Evolutionary conservation across 176 grass and related monocot species (phyloP), one percentile per base, ranked within the genome.

Genomic region (Eragrostis curvula): DNA sequence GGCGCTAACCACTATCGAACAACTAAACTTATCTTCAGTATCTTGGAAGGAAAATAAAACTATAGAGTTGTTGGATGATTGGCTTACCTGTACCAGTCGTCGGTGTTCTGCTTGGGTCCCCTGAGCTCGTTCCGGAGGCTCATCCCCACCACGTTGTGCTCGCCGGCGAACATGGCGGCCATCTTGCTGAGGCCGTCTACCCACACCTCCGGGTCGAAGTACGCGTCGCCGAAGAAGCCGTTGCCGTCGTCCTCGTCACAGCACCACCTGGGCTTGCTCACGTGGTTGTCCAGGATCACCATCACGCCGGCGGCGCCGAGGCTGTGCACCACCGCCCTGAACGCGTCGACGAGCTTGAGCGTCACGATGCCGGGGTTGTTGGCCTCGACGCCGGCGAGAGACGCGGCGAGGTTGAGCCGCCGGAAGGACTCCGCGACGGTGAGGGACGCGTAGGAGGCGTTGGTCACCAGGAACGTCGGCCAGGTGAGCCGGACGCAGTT

Each of bases 61-160:
- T 12, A 12, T 12, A 47, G 2, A 2, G 88, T 90, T 9, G 10
- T 12, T 47, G 9, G 43, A 7, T 45, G 43, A 7, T 45, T 9
- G 46, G 46, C 79, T 83, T 88, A 94, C 94, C 79, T 97, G 85
- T 90, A 94, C 94, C 94, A 94, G 78, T 92, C 90, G 66, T 79
- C 44, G 6, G 87, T 39, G 76, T 94, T 92, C 85, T 97, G 85
- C 49, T 50, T 73, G 21, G 78, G 71, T 0, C 94, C 94, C 42
- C 94, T 76, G 71, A 94, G 89, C 82, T 97, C 94, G 65, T 97
- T 97, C 78, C 94, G 83, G 23, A 97, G 92, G 82, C 94, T 97
- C 91, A 97, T 97, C 79, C 77, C 91, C 68, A 97, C 77, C 47
- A 94, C 89, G 75, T 87, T 87, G 41, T 75, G 48, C 12, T 68